A percentile compares a stretch with the other conserved stretches of the same genome.
Evolutionary conservation across 2,329 filamentous ascomycete species (phyloP).

Genomic region (Alternaria sp.): DNA sequence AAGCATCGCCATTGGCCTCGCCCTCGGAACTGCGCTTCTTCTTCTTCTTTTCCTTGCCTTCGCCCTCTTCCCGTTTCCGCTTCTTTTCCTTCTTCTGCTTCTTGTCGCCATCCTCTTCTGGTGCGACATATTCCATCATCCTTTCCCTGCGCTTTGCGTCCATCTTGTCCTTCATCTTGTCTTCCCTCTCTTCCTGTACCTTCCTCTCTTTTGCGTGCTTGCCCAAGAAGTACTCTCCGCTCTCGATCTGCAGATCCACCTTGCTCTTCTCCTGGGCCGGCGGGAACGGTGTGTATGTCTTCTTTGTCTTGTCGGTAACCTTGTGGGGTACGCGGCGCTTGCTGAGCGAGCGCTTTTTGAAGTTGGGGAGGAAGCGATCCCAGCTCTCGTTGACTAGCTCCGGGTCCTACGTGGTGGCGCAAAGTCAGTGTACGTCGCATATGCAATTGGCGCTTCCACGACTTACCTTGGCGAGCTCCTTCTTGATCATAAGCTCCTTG

Average conservation of each 20-base stretch:
- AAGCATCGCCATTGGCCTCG: slow-evolving; percentile 40
- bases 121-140: slow-evolving; percentile 86
- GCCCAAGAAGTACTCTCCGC: slow-evolving; percentile 93
- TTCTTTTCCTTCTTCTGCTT: slow-evolving; percentile 60
- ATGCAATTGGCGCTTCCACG: not conserved
- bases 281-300: slow-evolving; percentile 96
- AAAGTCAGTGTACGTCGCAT: not conserved
- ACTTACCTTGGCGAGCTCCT: slow-evolving; percentile 76
- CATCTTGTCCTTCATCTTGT: slow-evolving; percentile 87
- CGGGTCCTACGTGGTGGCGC: slow-evolving; percentile 65
- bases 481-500: slow-evolving; percentile 95
- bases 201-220: slow-evolving; percentile 92
- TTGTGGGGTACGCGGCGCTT: slow-evolving; percentile 84
- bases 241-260: slow-evolving; percentile 97
- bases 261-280: slow-evolving; percentile 98
- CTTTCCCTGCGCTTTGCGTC: slow-evolving; percentile 87
- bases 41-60: slow-evolving; percentile 56
- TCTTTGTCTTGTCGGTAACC: slow-evolving; percentile 92
- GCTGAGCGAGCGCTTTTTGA: slow-evolving; percentile 91
- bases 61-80: slow-evolving; percentile 60
- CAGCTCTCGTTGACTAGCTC: slow-evolving; percentile 87
- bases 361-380: slow-evolving; percentile 96
- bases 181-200: slow-evolving; percentile 79
- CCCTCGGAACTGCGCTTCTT: slow-evolving; percentile 43
- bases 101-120: slow-evolving; percentile 73